Evolutionary conservation across 2,329 filamentous ascomycete genomes (phyloP), one percentile per base, ranked within the genome.

Genomic region (Trichoderma lentiforme): DNA sequence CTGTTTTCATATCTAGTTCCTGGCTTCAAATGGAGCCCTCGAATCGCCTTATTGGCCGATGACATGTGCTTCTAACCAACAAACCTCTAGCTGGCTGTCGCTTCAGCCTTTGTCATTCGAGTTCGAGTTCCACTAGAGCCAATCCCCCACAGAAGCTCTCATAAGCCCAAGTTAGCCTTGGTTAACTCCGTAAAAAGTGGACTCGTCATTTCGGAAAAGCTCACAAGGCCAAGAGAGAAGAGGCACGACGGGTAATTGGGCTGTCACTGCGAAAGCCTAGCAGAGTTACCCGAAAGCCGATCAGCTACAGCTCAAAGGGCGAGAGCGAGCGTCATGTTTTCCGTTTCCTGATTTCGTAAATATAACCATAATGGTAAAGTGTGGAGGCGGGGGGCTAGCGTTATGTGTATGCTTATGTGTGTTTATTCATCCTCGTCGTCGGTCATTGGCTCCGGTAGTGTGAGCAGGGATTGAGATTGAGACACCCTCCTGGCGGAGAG

Each of bases 321-420:
- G 12, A 24, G 5, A 32, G 28, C 1, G 24, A 66, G 30, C 30
- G 53, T 21, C 21, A 12, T 12, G 18, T 66, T 67, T 58, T 67
- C 51, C 64, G 64, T 57, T 32, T 30, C 51, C 32, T 21, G 56
- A 30, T 30, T 58, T 58, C 56, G 18, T 57, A 39, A 30, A 67
- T 66, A 66, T 67, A 58, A 67, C 53, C 64, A 67, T 58, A 67
- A 67, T 43, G 21, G 4, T 34, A 58, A 39, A 67, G 53, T 67
- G 64, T 67, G 64, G 32, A 67, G 64, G 51, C 18, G 24, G 32
- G 21, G 32, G 32, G 43, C 24, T 67, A 67, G 51, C n/a, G 18
- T 51, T 21, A 6, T 24, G 36, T 57, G 12, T 67, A 39, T 67
- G 51, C 51, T 67, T 30, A 43, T 58, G 24, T 21, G 28, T 58